Evolutionary conservation across 2,329 filamentous ascomycete genomes (phyloP).

Genomic region (Cercospora berteroae): DNA sequence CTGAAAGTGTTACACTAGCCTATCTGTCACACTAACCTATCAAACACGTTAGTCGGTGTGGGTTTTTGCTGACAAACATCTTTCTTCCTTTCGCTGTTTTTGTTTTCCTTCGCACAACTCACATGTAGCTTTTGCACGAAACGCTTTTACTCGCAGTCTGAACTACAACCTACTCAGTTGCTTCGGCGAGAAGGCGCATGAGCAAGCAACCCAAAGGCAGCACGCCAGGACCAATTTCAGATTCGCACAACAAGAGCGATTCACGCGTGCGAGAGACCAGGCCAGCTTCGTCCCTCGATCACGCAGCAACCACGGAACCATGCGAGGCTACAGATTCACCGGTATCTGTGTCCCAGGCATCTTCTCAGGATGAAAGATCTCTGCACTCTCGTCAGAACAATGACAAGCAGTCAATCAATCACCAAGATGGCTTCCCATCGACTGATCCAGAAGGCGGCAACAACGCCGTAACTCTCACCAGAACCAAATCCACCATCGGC

Average conservation of each 20-base stretch:
- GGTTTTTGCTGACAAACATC: background rate
- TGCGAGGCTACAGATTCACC: conserved; percentile 25
- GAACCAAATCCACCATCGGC: conserved; percentile 19
- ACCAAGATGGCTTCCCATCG: background rate
- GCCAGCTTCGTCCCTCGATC: conserved; percentile 5
- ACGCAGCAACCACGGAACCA: conserved; percentile 16
- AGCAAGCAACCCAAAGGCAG: conserved; percentile 42
- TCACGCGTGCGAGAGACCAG: background rate
- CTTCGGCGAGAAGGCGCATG: conserved; percentile 20
- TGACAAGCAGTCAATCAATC: conserved; percentile 3
- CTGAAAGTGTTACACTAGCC: too few relatives aligned
- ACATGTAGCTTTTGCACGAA: background rate
- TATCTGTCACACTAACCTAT: too few relatives aligned
- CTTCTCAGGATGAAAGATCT: conserved; percentile 12
- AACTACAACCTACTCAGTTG: background rate
- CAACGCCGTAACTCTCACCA: conserved; percentile 12
- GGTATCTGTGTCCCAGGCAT: conserved; percentile 23
- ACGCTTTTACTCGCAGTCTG: background rate
- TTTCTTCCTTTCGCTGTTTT: background rate
- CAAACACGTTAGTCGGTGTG: too few relatives aligned
- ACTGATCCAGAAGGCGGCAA: conserved; percentile 9
- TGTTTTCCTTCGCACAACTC: background rate
- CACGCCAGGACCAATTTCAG: conserved; percentile 43
- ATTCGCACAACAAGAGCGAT: background rate
- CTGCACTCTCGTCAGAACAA: background rate